These are phyloP conservation scores for Termitomyces sp. DNA, from an alignment of 768 basidiomycete genomes.

Conservation along the genomic window DNA sequence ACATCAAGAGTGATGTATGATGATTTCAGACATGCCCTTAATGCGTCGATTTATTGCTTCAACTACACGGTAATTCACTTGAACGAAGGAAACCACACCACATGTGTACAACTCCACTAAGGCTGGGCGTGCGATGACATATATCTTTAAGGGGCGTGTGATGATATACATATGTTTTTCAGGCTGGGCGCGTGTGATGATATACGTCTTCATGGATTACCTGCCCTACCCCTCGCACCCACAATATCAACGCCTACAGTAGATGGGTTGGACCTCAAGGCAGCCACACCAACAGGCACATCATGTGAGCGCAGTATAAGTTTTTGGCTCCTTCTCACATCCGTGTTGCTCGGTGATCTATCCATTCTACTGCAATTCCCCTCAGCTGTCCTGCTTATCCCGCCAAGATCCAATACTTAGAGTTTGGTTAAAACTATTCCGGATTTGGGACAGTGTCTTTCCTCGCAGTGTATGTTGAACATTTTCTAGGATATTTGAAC, in stretches of 20 bases:
- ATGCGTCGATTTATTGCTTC: background rate
- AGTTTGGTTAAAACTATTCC: background rate
- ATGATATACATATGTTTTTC: no score
- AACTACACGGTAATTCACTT: background rate
- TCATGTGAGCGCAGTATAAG: background rate
- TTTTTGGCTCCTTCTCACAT: background rate
- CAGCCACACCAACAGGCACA: background rate
- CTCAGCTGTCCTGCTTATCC: background rate
- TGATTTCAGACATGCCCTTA: background rate
- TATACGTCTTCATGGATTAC: background rate
- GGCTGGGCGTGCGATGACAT: background rate
- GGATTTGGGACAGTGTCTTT: background rate
- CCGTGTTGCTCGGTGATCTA: background rate
- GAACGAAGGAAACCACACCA: background rate
- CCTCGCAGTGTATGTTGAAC: background rate
- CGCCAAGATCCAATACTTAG: background rate
- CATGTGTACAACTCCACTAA: background rate
- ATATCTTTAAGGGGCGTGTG: background rate
- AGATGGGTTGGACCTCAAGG: background rate
- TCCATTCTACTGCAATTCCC: background rate
- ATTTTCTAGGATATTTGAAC: background rate
- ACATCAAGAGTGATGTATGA: background rate
- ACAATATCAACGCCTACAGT: constrained; percentile 1
- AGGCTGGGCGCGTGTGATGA: background rate
- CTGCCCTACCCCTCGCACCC: background rate